Evolutionary conservation across 2,329 filamentous ascomycete species (phyloP), one percentile per base, ranked within the genome.

Genomic region (Epicoccum nigrum): DNA sequence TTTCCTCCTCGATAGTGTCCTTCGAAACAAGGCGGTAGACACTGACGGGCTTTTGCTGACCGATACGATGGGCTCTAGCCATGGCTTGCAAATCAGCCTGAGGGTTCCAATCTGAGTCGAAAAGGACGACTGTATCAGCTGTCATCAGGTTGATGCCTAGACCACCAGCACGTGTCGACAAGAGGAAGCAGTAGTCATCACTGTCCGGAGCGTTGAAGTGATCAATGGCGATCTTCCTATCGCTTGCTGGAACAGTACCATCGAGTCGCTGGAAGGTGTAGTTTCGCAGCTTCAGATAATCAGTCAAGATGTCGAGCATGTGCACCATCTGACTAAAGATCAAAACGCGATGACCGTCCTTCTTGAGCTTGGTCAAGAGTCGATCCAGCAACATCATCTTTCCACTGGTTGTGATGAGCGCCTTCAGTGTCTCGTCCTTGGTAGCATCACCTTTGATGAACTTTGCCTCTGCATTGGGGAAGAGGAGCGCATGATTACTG

Each of bases 291-390:
- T 91, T 89, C 59, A 97, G 84, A 70, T 99, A 99, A 66, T 99
- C 93, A 37, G 91, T 90, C 1, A 99, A 81, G 45, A 99, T 94
- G 67, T 99, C 92, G 17, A 99, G 83, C 89, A 99, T 97, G 70
- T 91, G 95, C 28, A 99, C 95, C 94, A 99, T 99, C 71, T 99
- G 94, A 72, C 93, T 97, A 79, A 99, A 99, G 59, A 99, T 97
- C 57, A 99, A 78, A 11, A 99, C 95, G 46, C 94, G 90, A 74
- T 99, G 94, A 39, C 90, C 91, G 67, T 99, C 94, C 62, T 88
- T 90, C 73, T 89, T 96, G 60, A 99, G 78, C 75, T 99, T 99
- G 5, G 89, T 88, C 9, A 99, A 82, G n/a, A 99, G 85, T 70
- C 92, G 91, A 65, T 99, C 94, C 7, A 99, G 84, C 40, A 99